phyloP scores from a whole-genome alignment of 371 early-diverging fungal genomes.

The Rhizopus sp. region DNA sequence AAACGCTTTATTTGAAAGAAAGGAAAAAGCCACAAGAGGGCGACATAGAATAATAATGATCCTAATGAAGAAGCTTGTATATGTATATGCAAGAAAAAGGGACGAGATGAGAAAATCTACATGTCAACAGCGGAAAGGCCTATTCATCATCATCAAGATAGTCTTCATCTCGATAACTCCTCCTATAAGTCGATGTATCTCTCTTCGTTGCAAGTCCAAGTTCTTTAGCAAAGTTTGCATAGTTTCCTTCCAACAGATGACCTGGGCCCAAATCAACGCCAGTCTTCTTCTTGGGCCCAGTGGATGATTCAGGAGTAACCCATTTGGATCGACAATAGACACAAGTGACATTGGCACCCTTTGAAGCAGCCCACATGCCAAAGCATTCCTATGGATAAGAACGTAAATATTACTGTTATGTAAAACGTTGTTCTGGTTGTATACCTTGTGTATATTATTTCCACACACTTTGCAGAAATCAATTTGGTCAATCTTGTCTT shows the following conservation, averaged over 20 bases:
- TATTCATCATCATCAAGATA: too few species aligned
- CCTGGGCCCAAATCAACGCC: background rate
- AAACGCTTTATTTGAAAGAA: too few species aligned
- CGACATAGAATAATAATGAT: too few species aligned
- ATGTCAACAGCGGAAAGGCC: too few species aligned
- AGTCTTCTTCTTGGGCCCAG: conserved; percentile 3
- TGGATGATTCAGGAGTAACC: conserved; percentile 2
- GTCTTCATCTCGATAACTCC: background rate
- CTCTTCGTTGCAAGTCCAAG: conserved; percentile 23
- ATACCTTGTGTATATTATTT: conserved; percentile 42
- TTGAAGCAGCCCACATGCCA: conserved; percentile 24
- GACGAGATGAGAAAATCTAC: too few species aligned
- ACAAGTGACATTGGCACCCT: conserved; percentile 27
- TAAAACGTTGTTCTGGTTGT: background rate
- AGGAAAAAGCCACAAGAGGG: too few species aligned
- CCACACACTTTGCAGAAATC: conserved; percentile 35
- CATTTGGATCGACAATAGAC: conserved; percentile 43
- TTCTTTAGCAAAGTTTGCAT: conserved; percentile 30
- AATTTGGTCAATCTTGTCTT: conserved; percentile 17
- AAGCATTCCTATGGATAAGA: conserved; percentile 23
- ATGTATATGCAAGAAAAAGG: too few species aligned
- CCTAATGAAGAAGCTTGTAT: too few species aligned
- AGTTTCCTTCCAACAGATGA: conserved; percentile 16
- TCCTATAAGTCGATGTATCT: conserved; percentile 21
- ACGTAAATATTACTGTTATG: background rate